Base-by-base conservation (phyloP, 345 rosid genomes). In the Citrus trifoliata region DNA sequence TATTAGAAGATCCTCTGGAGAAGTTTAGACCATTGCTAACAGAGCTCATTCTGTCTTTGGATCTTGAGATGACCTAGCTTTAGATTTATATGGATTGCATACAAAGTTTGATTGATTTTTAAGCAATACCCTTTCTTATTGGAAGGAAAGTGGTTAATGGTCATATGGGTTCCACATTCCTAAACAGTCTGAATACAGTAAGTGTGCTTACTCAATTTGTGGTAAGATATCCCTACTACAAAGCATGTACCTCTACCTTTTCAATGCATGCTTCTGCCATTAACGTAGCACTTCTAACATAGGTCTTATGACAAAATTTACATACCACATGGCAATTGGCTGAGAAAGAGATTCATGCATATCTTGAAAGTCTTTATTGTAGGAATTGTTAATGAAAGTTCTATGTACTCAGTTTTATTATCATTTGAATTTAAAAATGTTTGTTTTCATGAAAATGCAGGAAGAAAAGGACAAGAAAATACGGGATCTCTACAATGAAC, bases 381-480 rank as follows among this genome's bases (percentile, higher is more conserved):
- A 6, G 13, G n/a, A 64, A 30, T 12, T 1, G 51, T 42, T 42
- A 0, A 10, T 42, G 51, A 42, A 42, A 42, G 16, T 30, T 30
- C 4, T n/a, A 59, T 22, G 13, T 9, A 32, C 40, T 40, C 24
- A 4, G 24, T 13, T 37, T 37, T 67, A 4, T 28, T 70, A 7
- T 48, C 8, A 21, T 48, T 70, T 53, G 25, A 4, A 6, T 25
- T 69, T 16, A 25, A 48, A 69, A 46, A 24, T 70, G 35, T 2
- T 27, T 70, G 9, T 70, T 70, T 46, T 27, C n/a, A 2, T 28
- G 61, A 51, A 64, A 35, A 53, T 66, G 76, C 86, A 84, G 87
- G 85, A 84, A 78, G 85, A 87, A 75, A 84, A 84, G 56, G 84
- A 80, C 70, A 78, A 71, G 80, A 80, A 81, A 81, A 87, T 82